These are phyloP conservation scores for Castanospermum australe DNA, from an alignment of 306 rosid genomes.

Conservation along the genomic window DNA sequence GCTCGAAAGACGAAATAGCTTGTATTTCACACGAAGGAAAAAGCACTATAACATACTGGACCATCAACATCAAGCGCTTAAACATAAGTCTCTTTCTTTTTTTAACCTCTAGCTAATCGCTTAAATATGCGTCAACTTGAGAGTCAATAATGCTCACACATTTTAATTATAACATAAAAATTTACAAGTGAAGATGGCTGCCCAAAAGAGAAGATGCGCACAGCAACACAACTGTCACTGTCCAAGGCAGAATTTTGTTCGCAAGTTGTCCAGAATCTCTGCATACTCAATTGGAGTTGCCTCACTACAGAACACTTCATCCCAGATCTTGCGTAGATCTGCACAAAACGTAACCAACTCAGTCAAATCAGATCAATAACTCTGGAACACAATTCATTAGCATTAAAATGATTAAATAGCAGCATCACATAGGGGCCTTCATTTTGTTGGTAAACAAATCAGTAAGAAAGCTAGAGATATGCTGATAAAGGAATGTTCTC, in stretches of 20 bases:
- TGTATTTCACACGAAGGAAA: neutral
- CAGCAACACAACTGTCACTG: constrained; percentile 22
- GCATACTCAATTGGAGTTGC: constrained; percentile 75
- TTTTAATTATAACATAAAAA: constrained; percentile 8
- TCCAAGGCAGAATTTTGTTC: constrained; percentile 58
- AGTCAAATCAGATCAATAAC: neutral
- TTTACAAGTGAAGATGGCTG: constrained; percentile 25
- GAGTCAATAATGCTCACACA: neutral
- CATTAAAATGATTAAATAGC: neutral
- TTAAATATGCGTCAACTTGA: neutral
- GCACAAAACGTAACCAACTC: constrained; percentile 31
- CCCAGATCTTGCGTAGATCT: constrained; percentile 79
- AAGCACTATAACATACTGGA: neutral
- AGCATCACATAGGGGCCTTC: neutral
- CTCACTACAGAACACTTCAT: constrained; percentile 64
- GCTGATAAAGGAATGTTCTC: neutral
- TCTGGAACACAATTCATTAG: neutral
- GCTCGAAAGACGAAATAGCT: neutral
- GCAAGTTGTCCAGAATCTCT: constrained; percentile 64
- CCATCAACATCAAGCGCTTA: neutral
- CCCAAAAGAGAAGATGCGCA: neutral
- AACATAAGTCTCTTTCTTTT: too few relatives aligned
- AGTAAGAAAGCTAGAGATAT: neutral
- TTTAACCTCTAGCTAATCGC: neutral
- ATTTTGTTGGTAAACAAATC: neutral